Conservation (phyloP, 2,329 filamentous ascomycete genomes). For the Seiridium unicorne region DNA sequence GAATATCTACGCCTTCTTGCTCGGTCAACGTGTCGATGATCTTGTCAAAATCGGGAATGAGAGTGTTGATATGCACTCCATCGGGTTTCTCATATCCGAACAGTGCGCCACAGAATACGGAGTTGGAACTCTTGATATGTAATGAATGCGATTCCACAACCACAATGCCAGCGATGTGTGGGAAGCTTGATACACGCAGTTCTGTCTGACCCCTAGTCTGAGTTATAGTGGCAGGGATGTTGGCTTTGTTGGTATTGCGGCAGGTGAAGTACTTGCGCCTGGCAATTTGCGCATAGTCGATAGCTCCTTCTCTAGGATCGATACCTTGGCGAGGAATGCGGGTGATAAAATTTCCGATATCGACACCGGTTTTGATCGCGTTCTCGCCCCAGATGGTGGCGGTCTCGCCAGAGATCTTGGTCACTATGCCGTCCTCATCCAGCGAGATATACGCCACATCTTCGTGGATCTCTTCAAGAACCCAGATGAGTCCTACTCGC, state of each 20-base stretch:
- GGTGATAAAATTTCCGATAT: conserved; percentile 77
- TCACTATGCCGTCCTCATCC: conserved; percentile 74
- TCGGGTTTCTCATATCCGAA: conserved; percentile 87
- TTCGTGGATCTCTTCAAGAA: conserved; percentile 95
- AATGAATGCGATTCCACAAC: conserved; percentile 80
- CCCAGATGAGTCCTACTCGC: conserved; percentile 90
- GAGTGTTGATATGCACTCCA: conserved; percentile 72
- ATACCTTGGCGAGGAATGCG: conserved; percentile 76
- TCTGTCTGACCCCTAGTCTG: conserved; percentile 67
- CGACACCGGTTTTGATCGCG: conserved; percentile 63
- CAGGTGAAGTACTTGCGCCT: conserved; percentile 82
- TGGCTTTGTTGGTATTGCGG: conserved; percentile 71
- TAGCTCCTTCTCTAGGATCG: conserved; percentile 65
- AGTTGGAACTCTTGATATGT: conserved; percentile 87
- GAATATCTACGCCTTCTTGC: conserved; percentile 78
- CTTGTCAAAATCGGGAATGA: conserved; percentile 86
- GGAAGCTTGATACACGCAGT: conserved; percentile 87
- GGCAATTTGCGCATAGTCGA: conserved; percentile 75
- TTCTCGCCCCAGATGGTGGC: conserved; percentile 83
- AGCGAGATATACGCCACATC: conserved; percentile 78
- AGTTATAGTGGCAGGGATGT: conserved; percentile 81
- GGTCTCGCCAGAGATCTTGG: conserved; percentile 71
- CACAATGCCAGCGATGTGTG: conserved; percentile 95
- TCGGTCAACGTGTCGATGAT: conserved; percentile 79
- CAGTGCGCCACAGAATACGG: conserved; percentile 86